phyloP scores from a whole-genome alignment of 1,284 basidiomycete genomes.

The Malassezia globosa region DNA sequence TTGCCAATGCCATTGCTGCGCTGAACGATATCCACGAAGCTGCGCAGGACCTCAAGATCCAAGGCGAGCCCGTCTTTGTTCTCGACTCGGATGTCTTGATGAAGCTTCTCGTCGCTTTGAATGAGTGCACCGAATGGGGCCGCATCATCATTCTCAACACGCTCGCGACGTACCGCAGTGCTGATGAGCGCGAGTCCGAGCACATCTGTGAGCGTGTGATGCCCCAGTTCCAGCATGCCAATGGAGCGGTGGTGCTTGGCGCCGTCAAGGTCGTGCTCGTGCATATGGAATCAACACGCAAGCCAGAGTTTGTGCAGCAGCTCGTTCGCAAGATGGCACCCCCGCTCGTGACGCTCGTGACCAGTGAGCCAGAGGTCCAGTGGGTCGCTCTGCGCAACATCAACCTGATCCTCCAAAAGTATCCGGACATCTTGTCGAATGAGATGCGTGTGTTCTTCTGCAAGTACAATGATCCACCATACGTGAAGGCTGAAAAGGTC shows the following conservation, averaged over 20 bases:
- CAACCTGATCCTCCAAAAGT: constrained; percentile 86
- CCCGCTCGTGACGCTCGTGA: constrained; percentile 61
- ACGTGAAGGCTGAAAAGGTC: constrained; percentile 94
- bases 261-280: constrained; percentile 95
- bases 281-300: constrained; percentile 48
- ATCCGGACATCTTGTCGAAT: constrained; percentile 73
- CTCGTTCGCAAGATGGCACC: constrained; percentile 95
- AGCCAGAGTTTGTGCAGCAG: constrained; percentile 76
- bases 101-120: constrained; percentile 85
- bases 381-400: constrained; percentile 96
- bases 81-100: constrained; percentile 71
- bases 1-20: constrained; percentile 85
- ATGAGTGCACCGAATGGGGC: constrained; percentile 98
- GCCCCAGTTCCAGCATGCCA: constrained; percentile 94
- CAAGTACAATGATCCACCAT: constrained; percentile 98
- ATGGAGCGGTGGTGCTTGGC: constrained; percentile 83
- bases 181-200: constrained; percentile 78
- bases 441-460: constrained; percentile 99
- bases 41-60: constrained; percentile 26
- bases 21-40: constrained; percentile 79
- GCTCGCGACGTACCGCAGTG: constrained; percentile 67
- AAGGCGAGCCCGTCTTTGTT: constrained; percentile 56
- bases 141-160: constrained; percentile 82
- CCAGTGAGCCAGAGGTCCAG: constrained; percentile 62
- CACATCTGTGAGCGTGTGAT: constrained; percentile 97